These are phyloP conservation scores for Nicotiana sylvestris DNA, from an alignment of 257 asterid genomes.

Conservation along the genomic window DNA sequence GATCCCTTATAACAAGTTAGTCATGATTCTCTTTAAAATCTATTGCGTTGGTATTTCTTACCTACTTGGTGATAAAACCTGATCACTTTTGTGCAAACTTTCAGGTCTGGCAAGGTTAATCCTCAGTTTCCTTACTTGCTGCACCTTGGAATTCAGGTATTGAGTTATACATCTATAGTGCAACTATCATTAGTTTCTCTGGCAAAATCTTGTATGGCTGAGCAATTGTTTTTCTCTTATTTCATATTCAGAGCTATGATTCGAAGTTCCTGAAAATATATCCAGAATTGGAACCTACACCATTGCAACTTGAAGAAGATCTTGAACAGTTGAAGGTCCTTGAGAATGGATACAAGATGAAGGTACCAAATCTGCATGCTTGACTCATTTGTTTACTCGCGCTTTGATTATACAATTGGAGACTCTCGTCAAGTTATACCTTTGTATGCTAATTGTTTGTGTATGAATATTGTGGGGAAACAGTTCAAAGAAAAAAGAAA, in stretches of 20 bases:
- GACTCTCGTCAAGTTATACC: background rate
- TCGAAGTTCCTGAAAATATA: conserved; percentile 68
- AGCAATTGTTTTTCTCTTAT: background rate
- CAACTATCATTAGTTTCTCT: background rate
- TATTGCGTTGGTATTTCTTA: background rate
- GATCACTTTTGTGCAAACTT: background rate
- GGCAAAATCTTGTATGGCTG: background rate
- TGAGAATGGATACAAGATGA: conserved; percentile 93
- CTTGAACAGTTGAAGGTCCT: conserved; percentile 94
- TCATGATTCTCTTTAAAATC: conserved; percentile 10
- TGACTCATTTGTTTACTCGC: background rate
- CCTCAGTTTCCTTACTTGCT: conserved; percentile 77
- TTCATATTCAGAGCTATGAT: conserved; percentile 65
- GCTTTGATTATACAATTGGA: background rate
- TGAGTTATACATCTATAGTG: background rate
- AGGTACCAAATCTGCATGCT: conserved; percentile 36
- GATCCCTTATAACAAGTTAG: conserved; percentile 80
- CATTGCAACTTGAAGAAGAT: conserved; percentile 92
- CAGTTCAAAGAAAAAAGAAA: background rate
- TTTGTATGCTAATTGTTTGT: background rate
- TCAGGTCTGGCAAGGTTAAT: conserved; percentile 68
- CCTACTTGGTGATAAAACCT: conserved; percentile 1
- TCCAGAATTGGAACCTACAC: conserved; percentile 69
- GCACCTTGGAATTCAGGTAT: conserved; percentile 92
- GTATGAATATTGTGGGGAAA: background rate